Evolutionary conservation across 768 basidiomycete genomes (phyloP).

Genomic region (Mycena capillaripes): DNA sequence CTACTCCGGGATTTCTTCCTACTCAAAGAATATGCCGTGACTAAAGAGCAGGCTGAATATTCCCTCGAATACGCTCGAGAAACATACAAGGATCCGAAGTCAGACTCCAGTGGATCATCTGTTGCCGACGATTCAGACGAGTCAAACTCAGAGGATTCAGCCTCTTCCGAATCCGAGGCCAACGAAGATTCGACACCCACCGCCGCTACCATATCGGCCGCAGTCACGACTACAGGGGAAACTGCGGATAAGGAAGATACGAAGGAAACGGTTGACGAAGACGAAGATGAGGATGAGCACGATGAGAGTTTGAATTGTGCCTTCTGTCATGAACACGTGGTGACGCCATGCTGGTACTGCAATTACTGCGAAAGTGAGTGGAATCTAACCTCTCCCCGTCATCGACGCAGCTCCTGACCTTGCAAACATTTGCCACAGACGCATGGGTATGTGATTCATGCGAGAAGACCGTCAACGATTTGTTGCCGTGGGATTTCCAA

Average conservation of each 20-base stretch:
- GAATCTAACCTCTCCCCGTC: background rate
- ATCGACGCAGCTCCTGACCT: background rate
- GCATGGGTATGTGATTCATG: slow-evolving; percentile 25
- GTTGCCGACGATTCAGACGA: background rate
- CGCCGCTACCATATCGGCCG: background rate
- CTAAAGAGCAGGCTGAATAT: background rate
- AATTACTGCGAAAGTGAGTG: slow-evolving; percentile 4
- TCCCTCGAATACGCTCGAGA: background rate
- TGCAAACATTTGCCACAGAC: background rate
- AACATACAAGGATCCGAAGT: background rate
- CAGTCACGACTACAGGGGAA: background rate
- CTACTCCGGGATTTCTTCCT: slow-evolving; percentile 6
- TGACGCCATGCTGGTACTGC: slow-evolving; percentile 22
- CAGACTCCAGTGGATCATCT: background rate
- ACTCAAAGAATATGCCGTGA: background rate
- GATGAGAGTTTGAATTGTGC: background rate
- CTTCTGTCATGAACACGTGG: background rate
- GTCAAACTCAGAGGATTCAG: background rate
- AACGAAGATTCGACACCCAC: background rate
- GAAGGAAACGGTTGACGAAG: background rate
- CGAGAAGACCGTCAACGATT: slow-evolving; percentile 5
- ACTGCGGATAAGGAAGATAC: background rate
- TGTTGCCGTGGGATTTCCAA: slow-evolving; percentile 19
- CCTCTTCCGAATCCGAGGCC: background rate
- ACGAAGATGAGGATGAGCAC: background rate